phyloP scores from a whole-genome alignment of 2,329 filamentous ascomycete genomes.

The Sclerotinia sclerotiorum region DNA sequence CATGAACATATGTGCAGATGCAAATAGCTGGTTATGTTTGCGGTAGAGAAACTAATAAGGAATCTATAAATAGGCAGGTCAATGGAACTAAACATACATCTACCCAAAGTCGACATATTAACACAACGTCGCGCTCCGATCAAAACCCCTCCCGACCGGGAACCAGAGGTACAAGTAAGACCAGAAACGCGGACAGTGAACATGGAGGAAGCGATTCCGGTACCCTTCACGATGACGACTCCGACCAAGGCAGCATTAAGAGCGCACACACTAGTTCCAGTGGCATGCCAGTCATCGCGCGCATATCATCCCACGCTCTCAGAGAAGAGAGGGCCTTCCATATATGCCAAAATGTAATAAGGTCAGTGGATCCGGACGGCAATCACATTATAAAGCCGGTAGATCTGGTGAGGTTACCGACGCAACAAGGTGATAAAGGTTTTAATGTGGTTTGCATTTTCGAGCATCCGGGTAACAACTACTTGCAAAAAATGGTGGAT shows the following conservation, averaged over 20 bases:
- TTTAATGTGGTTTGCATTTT: slow-evolving; percentile 79
- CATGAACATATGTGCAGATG: not conserved
- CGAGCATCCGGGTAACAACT: slow-evolving; percentile 73
- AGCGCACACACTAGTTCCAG: not conserved
- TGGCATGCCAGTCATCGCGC: slow-evolving; percentile 62
- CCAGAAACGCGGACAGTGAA: slow-evolving; percentile 14
- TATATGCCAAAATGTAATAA: slow-evolving; percentile 70
- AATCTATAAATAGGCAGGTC: slow-evolving; percentile 54
- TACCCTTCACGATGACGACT: slow-evolving; percentile 20
- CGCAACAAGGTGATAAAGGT: slow-evolving; percentile 66
- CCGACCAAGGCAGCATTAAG: slow-evolving; percentile 34
- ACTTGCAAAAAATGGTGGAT: slow-evolving; percentile 67
- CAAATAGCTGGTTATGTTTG: not conserved
- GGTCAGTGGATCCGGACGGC: slow-evolving; percentile 68
- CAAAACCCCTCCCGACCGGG: slow-evolving; percentile 25
- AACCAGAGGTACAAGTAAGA: slow-evolving; percentile 19
- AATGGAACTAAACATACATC: slow-evolving; percentile 53
- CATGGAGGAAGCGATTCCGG: slow-evolving; percentile 32
- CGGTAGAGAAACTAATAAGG: not conserved
- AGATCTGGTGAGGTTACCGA: slow-evolving; percentile 71
- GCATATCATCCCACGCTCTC: slow-evolving; percentile 77
- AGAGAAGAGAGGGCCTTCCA: slow-evolving; percentile 87
- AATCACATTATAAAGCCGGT: slow-evolving; percentile 78
- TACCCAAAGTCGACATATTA: slow-evolving; percentile 32
- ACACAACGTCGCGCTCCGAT: slow-evolving; percentile 37